Base-by-base conservation (phyloP, 305 asterid genomes). In the Stenogyne calaminthoides region DNA sequence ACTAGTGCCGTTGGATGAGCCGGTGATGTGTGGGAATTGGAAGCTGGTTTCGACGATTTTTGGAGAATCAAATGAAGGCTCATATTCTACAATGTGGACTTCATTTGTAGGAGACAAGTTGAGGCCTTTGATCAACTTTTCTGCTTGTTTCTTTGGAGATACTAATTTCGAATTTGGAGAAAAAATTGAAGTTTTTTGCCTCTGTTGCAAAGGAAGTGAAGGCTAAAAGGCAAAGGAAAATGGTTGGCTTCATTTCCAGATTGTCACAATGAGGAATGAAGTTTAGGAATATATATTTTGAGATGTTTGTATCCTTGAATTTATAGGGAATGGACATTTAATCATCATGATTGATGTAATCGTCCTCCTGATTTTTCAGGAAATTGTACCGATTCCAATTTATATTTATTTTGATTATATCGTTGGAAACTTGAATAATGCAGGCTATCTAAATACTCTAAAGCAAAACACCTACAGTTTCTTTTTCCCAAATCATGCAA, bases 61-160 rank as follows among this genome's bases (percentile, higher is more conserved):
- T 19, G 77, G 62, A 36, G 37, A 65, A 14, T 19, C 10, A 5
- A 34, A 9, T 1, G 39, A 52, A 69, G 20, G 49, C 9, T 76
- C 81, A 7, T 73, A 40, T 72, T n/a, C n/a, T n/a, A n/a, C n/a
- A n/a, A n/a, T n/a, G n/a, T n/a, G n/a, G n/a, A n/a, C n/a, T n/a
- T n/a, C 79, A 0, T 25, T 70, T 62, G 6, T 1, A 16, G 80
- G 84, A 39, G 67, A 82, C 68, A 82, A 69, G 60, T 79, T 79
- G 8, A 82, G 77, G 1, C 3, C 68, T 74, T 80, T 70, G 47
- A 73, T 79, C 32, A 70, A 7, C 19, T 63, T 67, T 67, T 76
- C 80, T 18, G 80, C 80, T 32, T 70, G 67, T 8, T 16, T 42
- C 20, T 61, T 64, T 20, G 65, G 52, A 52, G 49, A 72, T n/a